These are phyloP conservation scores for Periconia sp. DNA, from an alignment of 2,329 filamentous ascomycete species.

Conservation along the genomic window DNA sequence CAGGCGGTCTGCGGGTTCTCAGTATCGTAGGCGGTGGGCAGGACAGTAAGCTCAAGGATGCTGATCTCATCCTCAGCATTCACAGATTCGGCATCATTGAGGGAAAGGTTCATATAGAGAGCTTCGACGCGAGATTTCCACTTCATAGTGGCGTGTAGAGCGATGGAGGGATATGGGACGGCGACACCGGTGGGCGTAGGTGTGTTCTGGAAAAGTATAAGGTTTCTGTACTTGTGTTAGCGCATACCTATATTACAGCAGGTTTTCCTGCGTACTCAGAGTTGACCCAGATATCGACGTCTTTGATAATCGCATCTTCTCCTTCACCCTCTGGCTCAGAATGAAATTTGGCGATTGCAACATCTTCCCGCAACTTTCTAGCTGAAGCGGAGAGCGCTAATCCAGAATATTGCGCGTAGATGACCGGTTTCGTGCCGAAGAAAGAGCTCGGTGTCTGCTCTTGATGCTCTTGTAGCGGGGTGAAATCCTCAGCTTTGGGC, in stretches of 20 bases:
- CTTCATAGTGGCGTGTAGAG: constrained; percentile 75
- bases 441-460: constrained; percentile 75
- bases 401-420: constrained; percentile 67
- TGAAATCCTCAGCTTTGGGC: constrained; percentile 66
- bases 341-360: constrained; percentile 52
- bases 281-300: constrained; percentile 56
- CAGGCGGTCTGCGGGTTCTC: constrained; percentile 31
- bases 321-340: constrained; percentile 26
- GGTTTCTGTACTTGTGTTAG: constrained; percentile 47
- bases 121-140: constrained; percentile 46
- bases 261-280: constrained; percentile 45
- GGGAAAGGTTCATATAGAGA: constrained; percentile 45
- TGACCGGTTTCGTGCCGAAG: constrained; percentile 72
- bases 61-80: constrained; percentile 69
- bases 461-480: constrained; percentile 71
- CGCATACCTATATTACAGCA: neutral
- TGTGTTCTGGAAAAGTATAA: constrained; percentile 67
- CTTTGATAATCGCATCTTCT: constrained; percentile 37
- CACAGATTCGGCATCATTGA: constrained; percentile 59
- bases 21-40: constrained; percentile 53
- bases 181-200: constrained; percentile 65
- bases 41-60: constrained; percentile 70
- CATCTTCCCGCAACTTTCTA: constrained; percentile 60
- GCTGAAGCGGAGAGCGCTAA: constrained; percentile 65
- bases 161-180: constrained; percentile 76